Percentiles rank a stretch among this genome's conserved stretches.
Conservation (phyloP, 768 basidiomycete species). For the Glaciozyma antarctica region DNA sequence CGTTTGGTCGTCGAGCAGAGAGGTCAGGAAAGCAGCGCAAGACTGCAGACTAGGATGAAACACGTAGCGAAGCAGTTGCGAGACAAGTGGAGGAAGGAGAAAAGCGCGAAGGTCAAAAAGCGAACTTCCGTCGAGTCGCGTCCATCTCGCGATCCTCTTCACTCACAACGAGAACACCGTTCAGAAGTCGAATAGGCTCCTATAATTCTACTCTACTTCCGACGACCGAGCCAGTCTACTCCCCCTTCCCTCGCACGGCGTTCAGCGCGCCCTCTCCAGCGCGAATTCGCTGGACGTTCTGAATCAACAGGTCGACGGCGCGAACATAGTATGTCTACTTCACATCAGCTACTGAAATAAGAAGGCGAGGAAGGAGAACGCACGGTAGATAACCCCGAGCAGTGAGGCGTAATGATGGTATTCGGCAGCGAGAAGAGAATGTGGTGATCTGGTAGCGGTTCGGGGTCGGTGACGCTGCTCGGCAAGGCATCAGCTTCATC, state of each 20-base stretch:
- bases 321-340: not conserved
- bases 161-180: not conserved
- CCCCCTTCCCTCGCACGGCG: not conserved
- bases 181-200: not conserved
- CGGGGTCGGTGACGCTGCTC: slow-evolving; percentile 39
- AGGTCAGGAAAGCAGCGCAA: no score
- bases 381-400: slow-evolving; percentile 33
- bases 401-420: slow-evolving; percentile 40
- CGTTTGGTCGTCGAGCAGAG: no score
- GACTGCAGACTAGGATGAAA: no score
- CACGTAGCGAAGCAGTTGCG: no score
- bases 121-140: no score
- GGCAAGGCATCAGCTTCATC: not conserved
- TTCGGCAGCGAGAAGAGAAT: slow-evolving; percentile 37
- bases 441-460: slow-evolving; percentile 39
- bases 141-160: no score
- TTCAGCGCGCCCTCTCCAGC: not conserved
- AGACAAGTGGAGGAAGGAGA: no score
- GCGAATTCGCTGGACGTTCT: not conserved
- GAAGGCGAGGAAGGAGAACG: not conserved
- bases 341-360: not conserved
- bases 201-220: not conserved
- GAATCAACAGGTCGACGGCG: not conserved
- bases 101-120: no score
- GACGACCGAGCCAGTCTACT: not conserved